These are phyloP conservation scores for Ogataea methanolica DNA, from an alignment of 805 yeast species.

Conservation along the genomic window DNA sequence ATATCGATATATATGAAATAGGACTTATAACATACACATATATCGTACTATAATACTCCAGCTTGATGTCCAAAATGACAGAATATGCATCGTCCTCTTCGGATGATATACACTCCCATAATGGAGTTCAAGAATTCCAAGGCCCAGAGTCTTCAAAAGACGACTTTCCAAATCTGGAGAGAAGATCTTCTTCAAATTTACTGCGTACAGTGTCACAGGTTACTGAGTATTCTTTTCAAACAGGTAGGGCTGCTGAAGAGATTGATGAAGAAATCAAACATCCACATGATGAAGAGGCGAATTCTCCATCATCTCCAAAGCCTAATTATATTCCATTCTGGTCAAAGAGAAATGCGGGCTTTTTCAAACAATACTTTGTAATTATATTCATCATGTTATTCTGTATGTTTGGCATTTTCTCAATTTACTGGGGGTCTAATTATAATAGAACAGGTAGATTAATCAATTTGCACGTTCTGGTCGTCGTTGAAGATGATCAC, in stretches of 20 bases:
- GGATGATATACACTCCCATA: too few species aligned
- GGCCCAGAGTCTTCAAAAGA: too few species aligned
- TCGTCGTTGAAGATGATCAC: slow-evolving; percentile 34
- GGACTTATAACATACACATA: too few species aligned
- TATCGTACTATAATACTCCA: too few species aligned
- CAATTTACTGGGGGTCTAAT: slow-evolving; percentile 49
- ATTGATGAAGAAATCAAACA: slow-evolving; percentile 3
- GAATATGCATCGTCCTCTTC: too few species aligned
- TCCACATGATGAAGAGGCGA: slow-evolving; percentile 1
- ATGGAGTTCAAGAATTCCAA: too few species aligned
- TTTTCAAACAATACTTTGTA: slow-evolving; percentile 9
- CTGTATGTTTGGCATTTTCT: slow-evolving; percentile 34
- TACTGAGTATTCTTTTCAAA: slow-evolving; percentile 17
- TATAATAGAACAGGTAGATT: slow-evolving; percentile 28
- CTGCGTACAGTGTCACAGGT: slow-evolving; percentile 20
- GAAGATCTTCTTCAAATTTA: slow-evolving; percentile 1
- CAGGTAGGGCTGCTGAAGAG: slow-evolving; percentile 8
- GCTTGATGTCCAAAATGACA: too few species aligned
- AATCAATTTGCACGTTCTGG: slow-evolving; percentile 33
- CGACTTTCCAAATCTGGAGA: background rate
- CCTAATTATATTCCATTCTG: slow-evolving; percentile 10
- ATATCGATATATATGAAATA: too few species aligned
- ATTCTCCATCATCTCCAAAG: background rate
- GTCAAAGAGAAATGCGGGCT: slow-evolving; percentile 9
- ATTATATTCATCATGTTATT: slow-evolving; percentile 28